Percentiles rank a stretch among this genome's conserved stretches.
Conservation (phyloP, 2,329 filamentous ascomycete genomes). For the Raffaelea ambrosiae region DNA sequence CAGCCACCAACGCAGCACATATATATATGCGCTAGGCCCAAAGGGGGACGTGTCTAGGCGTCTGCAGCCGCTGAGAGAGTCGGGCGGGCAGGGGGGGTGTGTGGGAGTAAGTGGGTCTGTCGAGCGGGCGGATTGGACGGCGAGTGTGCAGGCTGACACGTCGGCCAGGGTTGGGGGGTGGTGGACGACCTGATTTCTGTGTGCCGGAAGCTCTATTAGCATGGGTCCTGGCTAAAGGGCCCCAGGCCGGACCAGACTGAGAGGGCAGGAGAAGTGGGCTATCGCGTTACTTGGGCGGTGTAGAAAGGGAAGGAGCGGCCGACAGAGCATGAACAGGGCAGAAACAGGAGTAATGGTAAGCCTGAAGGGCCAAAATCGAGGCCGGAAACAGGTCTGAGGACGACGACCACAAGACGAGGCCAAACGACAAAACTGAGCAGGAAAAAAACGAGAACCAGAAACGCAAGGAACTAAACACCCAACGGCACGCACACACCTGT, state of each 20-base stretch:
- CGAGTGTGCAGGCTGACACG: conserved; percentile 15
- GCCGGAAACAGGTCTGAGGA: too few species aligned
- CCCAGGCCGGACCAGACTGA: too few species aligned
- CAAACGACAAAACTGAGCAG: too few species aligned
- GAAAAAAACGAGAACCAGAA: too few species aligned
- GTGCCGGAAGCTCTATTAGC: conserved; percentile 1
- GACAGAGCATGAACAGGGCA: too few species aligned
- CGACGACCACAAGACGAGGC: too few species aligned
- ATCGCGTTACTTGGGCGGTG: too few species aligned
- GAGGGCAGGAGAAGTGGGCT: background rate
- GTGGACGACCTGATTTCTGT: background rate
- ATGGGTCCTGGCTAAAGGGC: conserved; percentile 4
- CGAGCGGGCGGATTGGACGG: conserved; percentile 11
- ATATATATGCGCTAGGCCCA: background rate
- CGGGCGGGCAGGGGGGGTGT: background rate
- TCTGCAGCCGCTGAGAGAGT: conserved; percentile 1
- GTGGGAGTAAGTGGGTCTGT: conserved; percentile 5
- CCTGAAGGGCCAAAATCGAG: too few species aligned
- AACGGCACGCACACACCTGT: too few species aligned
- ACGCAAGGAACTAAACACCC: too few species aligned
- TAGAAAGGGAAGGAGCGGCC: too few species aligned
- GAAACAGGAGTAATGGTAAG: too few species aligned
- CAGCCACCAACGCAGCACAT: conserved; percentile 3
- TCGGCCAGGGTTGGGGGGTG: conserved; percentile 9
- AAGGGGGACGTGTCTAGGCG: conserved; percentile 7